Conservation (phyloP, 2,329 filamentous ascomycete species). For the Elsinoe arachidis region DNA sequence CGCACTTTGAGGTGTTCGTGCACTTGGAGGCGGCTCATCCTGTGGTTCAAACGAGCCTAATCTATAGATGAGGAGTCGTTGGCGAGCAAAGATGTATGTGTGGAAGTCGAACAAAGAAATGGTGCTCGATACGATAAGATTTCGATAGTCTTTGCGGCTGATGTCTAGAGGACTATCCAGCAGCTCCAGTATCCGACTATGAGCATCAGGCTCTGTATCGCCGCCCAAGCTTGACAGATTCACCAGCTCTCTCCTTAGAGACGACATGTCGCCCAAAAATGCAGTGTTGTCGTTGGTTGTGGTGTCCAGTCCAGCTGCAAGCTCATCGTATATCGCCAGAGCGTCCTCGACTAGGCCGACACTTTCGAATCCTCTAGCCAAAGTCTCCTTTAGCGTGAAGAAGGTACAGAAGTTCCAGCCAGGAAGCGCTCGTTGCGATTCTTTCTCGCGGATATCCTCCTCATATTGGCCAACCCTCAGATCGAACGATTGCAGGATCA, state of each 20-base stretch:
- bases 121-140: constrained; percentile 86
- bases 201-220: neutral
- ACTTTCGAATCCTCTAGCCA: constrained; percentile 90
- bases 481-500: constrained; percentile 86
- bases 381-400: constrained; percentile 91
- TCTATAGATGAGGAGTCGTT: constrained; percentile 71
- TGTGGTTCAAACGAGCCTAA: constrained; percentile 56
- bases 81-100: constrained; percentile 85
- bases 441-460: constrained; percentile 91
- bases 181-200: constrained; percentile 13
- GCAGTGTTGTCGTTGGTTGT: constrained; percentile 64
- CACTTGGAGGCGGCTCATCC: neutral
- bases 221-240: neutral
- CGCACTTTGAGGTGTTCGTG: neutral
- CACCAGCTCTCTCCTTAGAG: neutral
- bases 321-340: constrained; percentile 86
- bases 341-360: constrained; percentile 94
- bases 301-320: constrained; percentile 76
- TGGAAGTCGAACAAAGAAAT: constrained; percentile 95
- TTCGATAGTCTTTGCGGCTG: constrained; percentile 68
- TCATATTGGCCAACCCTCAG: constrained; percentile 87
- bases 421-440: constrained; percentile 73
- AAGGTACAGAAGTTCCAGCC: constrained; percentile 99
- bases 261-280: constrained; percentile 15
- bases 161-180: constrained; percentile 31